Percentiles rank a stretch among this genome's conserved stretches.
Evolutionary conservation across 2,329 filamentous ascomycete genomes (phyloP).

Genomic region (Canariomyces notabilis): DNA sequence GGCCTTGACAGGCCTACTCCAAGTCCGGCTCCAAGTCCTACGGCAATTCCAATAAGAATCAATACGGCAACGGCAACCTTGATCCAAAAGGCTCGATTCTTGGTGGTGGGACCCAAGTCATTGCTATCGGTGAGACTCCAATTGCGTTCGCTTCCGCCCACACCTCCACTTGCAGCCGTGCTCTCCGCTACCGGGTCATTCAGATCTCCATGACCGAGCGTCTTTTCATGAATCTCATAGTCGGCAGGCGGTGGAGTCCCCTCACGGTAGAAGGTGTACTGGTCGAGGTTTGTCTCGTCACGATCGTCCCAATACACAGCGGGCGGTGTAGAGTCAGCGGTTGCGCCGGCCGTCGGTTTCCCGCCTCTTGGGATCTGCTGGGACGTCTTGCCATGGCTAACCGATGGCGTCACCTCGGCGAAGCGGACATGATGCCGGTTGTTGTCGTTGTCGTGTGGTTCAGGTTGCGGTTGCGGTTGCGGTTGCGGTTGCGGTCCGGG

Average conservation of each 20-base stretch:
- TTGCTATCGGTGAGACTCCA: slow-evolving; percentile 14
- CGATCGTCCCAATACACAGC: slow-evolving; percentile 28
- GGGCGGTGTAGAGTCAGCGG: slow-evolving; percentile 14
- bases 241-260: slow-evolving; percentile 33
- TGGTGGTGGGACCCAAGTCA: slow-evolving; percentile 24
- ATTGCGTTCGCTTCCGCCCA: slow-evolving; percentile 7
- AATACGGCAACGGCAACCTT: slow-evolving; percentile 29
- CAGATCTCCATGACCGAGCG: slow-evolving; percentile 22
- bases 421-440: slow-evolving; percentile 16
- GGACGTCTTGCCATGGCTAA: slow-evolving; percentile 4
- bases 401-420: slow-evolving; percentile 17
- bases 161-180: slow-evolving; percentile 11
- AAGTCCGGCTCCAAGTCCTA: slow-evolving; percentile 38
- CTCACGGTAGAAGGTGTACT: slow-evolving; percentile 39
- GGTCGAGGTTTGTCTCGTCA: slow-evolving; percentile 22
- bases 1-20: slow-evolving; percentile 20
- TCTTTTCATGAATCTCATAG: slow-evolving; percentile 18
- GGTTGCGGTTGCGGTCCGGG: slow-evolving; percentile 4
- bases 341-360: not conserved
- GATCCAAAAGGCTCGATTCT: slow-evolving; percentile 33
- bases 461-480: slow-evolving; percentile 5
- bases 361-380: not conserved
- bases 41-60: slow-evolving; percentile 35
- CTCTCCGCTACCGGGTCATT: slow-evolving; percentile 19
- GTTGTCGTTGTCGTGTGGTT: slow-evolving; percentile 1